phyloP scores from a whole-genome alignment of 257 asterid species.

The Solanum tacnaense region DNA sequence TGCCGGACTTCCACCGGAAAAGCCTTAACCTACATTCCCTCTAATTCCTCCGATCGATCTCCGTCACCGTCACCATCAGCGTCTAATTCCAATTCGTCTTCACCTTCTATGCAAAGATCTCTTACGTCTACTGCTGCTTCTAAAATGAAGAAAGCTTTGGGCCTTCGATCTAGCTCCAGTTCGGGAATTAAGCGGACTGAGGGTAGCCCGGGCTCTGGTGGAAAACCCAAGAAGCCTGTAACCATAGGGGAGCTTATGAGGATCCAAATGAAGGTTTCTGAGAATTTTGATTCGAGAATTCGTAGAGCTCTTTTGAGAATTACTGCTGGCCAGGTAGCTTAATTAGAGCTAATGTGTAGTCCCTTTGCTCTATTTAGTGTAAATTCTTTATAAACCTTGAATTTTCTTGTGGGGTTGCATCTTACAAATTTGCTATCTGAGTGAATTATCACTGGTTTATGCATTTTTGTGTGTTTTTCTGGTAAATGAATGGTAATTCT shows the following conservation, averaged over 20 bases:
- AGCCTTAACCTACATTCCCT: slow-evolving; percentile 8
- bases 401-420: neutral
- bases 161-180: slow-evolving; percentile 65
- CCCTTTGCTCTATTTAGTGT: neutral
- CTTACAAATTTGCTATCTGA: neutral
- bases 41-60: slow-evolving; percentile 13
- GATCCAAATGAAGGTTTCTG: slow-evolving; percentile 79
- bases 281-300: slow-evolving; percentile 69
- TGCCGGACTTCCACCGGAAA: slow-evolving; percentile 57
- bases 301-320: slow-evolving; percentile 89
- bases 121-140: slow-evolving; percentile 90
- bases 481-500: neutral
- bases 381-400: neutral
- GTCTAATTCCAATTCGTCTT: neutral
- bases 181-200: slow-evolving; percentile 32
- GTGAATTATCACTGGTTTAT: neutral
- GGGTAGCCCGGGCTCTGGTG: slow-evolving; percentile 44
- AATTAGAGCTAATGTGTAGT: neutral
- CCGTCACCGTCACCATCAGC: slow-evolving; percentile 10
- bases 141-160: slow-evolving; percentile 96
- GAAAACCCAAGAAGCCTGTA: slow-evolving; percentile 61
- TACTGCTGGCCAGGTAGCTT: slow-evolving; percentile 83
- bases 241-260: slow-evolving; percentile 90
- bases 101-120: slow-evolving; percentile 55
- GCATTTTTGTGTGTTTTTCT: neutral